Evolutionary conservation across 257 asterid species (phyloP), one percentile per base, ranked within the genome.

Genomic region (Leptodermis oblonga): DNA sequence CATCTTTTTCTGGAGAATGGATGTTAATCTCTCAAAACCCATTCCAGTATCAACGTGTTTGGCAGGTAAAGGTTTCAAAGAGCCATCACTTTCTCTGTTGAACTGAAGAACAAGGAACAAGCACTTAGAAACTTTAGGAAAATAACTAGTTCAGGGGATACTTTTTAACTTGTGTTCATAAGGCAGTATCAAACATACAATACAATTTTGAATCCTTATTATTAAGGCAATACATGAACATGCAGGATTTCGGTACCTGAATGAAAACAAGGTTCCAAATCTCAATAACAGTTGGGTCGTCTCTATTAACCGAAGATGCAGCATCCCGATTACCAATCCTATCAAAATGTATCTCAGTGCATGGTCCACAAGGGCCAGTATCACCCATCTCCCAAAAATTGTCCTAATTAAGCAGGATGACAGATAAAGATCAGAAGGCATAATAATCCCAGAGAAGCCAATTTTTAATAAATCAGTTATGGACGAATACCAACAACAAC

Each of bases 321-420:
- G 88, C 98, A 87, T 94, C 93, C 9, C 99, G 97, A 71, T 85
- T 86, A 26, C 99, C 99, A 52, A 94, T 88, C 79, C 99, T 84
- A 75, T 94, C 99, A 63, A 85, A 94, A 76, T 94, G 99, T 70
- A 94, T 84, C 81, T 94, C 99, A 1, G 99, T 87, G 81, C 98
- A 94, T 65, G 99, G 99, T 54, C 99, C 99, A 68, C 99, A 94
- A 7, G 99, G 99, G 52, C 99, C 99, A 17, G 99, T 87, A 82
- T 94, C 99, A 62, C 99, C 99, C 99, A 94, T 94, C 82, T 94
- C 99, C 99, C 99, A 94, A 72, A 94, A 94, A 59, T 94, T 91
- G 83, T 94, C 99, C 98, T 93, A 45, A 69, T 65, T 53, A 51
- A 69, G 63, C 55, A 53, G 42, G 55, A 73, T 7, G 67, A 71